Conservation (phyloP, 2,329 filamentous ascomycete species). For the Talaromyces sp. region DNA sequence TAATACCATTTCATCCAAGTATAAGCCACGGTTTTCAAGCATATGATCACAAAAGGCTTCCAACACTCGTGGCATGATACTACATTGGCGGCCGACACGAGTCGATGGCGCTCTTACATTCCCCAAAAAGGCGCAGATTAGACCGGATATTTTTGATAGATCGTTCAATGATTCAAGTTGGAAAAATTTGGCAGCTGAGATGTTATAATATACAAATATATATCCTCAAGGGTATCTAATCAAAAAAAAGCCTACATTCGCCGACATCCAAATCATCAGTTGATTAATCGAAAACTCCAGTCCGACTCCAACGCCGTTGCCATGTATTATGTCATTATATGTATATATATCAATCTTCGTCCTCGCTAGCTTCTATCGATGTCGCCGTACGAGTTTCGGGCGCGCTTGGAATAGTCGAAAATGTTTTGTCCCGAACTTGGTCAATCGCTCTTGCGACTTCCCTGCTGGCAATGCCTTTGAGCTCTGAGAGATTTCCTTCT, state of each 20-base stretch:
- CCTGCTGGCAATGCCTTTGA: slow-evolving; percentile 69
- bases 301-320: slow-evolving; percentile 5
- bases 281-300: neutral
- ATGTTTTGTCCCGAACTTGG: slow-evolving; percentile 15
- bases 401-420: neutral
- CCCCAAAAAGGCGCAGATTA: too few species aligned
- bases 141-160: too few species aligned
- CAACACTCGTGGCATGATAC: too few species aligned
- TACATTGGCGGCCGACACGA: too few species aligned
- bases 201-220: neutral
- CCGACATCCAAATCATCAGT: neutral
- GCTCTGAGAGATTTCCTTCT: slow-evolving; percentile 60
- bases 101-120: too few species aligned
- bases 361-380: neutral
- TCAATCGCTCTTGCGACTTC: slow-evolving; percentile 73
- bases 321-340: slow-evolving; percentile 8
- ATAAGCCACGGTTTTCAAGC: too few species aligned
- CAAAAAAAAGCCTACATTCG: neutral
- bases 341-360: neutral
- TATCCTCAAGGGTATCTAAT: neutral
- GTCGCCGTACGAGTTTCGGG: neutral
- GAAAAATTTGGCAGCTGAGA: neutral
- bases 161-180: neutral
- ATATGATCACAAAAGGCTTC: too few species aligned
- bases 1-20: too few species aligned